Conservation (phyloP, 345 rosid genomes). For the Ceriops zippeliana region DNA sequence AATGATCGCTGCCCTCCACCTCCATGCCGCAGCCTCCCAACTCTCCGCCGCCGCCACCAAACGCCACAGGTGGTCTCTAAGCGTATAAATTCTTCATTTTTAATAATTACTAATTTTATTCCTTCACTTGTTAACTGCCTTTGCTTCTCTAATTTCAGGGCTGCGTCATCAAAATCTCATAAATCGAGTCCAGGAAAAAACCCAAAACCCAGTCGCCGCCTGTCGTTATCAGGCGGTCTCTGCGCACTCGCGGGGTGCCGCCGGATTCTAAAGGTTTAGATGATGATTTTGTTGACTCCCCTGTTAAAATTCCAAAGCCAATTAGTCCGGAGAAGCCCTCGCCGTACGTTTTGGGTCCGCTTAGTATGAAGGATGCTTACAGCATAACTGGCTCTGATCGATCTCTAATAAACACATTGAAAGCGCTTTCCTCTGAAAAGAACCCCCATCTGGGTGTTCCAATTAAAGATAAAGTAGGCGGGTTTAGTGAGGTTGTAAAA, state of each 20-base stretch:
- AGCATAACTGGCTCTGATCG: constrained; percentile 31
- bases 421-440: constrained; percentile 16
- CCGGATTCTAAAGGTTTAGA: constrained; percentile 54
- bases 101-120: neutral
- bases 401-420: constrained; percentile 33
- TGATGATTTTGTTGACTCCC: constrained; percentile 21
- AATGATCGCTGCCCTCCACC: constrained; percentile 69
- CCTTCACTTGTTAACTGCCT: neutral
- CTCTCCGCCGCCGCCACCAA: constrained; percentile 48
- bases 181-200: constrained; percentile 42
- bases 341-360: constrained; percentile 37
- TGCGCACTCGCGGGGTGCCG: constrained; percentile 61
- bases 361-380: constrained; percentile 46
- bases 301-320: constrained; percentile 3
- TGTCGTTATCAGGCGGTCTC: constrained; percentile 52
- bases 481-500: neutral
- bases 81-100: too few species aligned
- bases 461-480: neutral
- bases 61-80: constrained; percentile 49
- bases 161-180: constrained; percentile 34
- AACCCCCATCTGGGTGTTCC: constrained; percentile 15
- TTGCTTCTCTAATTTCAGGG: constrained; percentile 21
- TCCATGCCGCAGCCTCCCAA: constrained; percentile 49
- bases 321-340: constrained; percentile 11
- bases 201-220: constrained; percentile 41